phyloP scores from a whole-genome alignment of 2,329 filamentous ascomycete genomes.

The Exserohilum rostratum region DNA sequence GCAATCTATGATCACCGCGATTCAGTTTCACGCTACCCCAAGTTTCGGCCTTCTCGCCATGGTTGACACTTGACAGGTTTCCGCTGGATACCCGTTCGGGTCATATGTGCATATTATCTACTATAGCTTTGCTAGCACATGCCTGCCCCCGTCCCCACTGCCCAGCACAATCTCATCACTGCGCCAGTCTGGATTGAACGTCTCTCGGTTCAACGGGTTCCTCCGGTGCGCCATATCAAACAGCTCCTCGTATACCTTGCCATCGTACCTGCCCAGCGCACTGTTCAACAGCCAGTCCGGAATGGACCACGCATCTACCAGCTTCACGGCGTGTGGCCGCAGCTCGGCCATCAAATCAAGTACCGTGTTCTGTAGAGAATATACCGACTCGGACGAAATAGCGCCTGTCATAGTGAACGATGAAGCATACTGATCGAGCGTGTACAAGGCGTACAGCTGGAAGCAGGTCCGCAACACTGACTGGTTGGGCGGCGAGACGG shows the following conservation, averaged over 20 bases:
- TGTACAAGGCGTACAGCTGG: constrained; percentile 56
- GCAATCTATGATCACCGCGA: background rate
- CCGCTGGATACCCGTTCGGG: background rate
- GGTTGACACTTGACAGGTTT: constrained; percentile 12
- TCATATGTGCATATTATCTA: background rate
- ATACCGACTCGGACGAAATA: constrained; percentile 50
- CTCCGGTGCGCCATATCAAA: constrained; percentile 58
- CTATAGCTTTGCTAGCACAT: constrained; percentile 36
- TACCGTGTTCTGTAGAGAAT: constrained; percentile 50
- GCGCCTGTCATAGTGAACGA: constrained; percentile 55
- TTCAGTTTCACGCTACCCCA: constrained; percentile 12
- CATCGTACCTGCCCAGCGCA: constrained; percentile 59
- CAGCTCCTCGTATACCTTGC: constrained; percentile 61
- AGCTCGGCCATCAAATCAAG: constrained; percentile 56
- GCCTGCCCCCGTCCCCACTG: constrained; percentile 48
- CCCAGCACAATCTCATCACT: constrained; percentile 58
- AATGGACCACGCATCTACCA: constrained; percentile 61
- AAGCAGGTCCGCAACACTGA: constrained; percentile 52
- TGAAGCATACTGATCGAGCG: constrained; percentile 53
- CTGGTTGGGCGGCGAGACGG: constrained; percentile 29
- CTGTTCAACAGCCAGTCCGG: constrained; percentile 61
- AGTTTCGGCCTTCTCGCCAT: constrained; percentile 1
- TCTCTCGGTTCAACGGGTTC: constrained; percentile 59
- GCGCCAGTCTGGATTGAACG: constrained; percentile 58
- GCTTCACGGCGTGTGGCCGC: constrained; percentile 57